Evolutionary conservation across 2,329 filamentous ascomycete species (phyloP), one percentile per base, ranked within the genome.

Genomic region (Botrytis sinoallii): DNA sequence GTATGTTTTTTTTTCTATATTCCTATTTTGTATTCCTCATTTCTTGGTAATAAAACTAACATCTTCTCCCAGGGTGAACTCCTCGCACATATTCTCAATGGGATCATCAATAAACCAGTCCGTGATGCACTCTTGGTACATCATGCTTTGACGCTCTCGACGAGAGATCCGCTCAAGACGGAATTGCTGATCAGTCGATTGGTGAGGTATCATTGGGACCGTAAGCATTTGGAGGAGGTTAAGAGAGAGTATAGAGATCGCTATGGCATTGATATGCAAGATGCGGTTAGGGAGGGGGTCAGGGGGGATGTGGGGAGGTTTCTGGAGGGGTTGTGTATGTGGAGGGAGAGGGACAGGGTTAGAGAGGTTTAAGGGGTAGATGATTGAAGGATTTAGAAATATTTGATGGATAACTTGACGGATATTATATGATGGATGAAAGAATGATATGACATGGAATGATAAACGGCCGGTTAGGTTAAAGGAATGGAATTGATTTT

Each of bases 21-120:
- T 3, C n/a, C 48, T 70, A 55, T 69, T 35, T 57, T 48, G 42
- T 12, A 48, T 6, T 18, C 3, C 40, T 4, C 40, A 3, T 40
- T 40, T 42, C 40, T 14, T 16, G 40, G 40, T 16, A 42, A 5
- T 4, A 0, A 42, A 42, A 61, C 63, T 46, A 42, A 48, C 35
- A 38, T 4, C 25, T 7, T 12, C 32, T 22, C 22, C 25, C 78
- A 98, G 95, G 96, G 96, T 76, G 96, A 99, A 84, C 90, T 97
- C 32, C 90, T 98, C 55, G 93, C 94, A 0, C 96, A 98, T 83
- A 93, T 98, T 78, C 91, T 99, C 80, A 98, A 98, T 84, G 96
- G 96, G 79, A 91, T 97, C 73, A 97, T 98, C 85, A 98, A 98
- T 84, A 93, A 93, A 74, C 95, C 96, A 9, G 94, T 97, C 76